These are phyloP conservation scores for Cephaloascus fragrans DNA, from an alignment of 805 yeast species.

Conservation along the genomic window DNA sequence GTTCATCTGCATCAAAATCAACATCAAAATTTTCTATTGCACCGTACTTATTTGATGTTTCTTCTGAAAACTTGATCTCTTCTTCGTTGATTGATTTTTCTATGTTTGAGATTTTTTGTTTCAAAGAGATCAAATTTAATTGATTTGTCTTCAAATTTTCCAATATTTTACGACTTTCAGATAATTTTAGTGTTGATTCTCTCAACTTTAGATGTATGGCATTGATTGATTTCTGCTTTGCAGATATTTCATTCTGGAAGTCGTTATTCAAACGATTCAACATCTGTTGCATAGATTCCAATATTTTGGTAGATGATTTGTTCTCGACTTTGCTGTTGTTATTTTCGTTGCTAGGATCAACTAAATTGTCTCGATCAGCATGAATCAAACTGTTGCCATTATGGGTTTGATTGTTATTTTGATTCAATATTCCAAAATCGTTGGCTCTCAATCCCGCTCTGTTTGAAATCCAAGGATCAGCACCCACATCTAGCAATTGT, in stretches of 20 bases:
- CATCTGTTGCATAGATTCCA: constrained; percentile 41
- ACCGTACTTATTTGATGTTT: constrained; percentile 17
- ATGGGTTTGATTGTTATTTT: constrained; percentile 1
- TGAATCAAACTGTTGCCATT: constrained; percentile 4
- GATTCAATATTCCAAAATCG: constrained; percentile 60
- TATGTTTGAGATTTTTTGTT: constrained; percentile 47
- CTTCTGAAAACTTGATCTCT: constrained; percentile 41
- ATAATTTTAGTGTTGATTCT: constrained; percentile 43
- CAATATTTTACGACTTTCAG: constrained; percentile 34
- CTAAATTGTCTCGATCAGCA: constrained; percentile 7
- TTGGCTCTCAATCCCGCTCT: constrained; percentile 78
- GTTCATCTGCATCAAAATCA: constrained; percentile 81
- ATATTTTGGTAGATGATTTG: constrained; percentile 20
- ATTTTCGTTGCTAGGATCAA: background rate
- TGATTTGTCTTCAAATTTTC: constrained; percentile 43
- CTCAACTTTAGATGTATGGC: constrained; percentile 46
- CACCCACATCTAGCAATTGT: constrained; percentile 79
- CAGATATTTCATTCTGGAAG: constrained; percentile 46
- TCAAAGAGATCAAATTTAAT: constrained; percentile 33
- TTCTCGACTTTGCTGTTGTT: background rate
- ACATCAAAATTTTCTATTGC: constrained; percentile 34
- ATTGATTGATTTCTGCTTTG: constrained; percentile 42
- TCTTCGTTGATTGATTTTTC: constrained; percentile 58
- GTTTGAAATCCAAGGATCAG: constrained; percentile 70
- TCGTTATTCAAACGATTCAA: constrained; percentile 44